Base-by-base conservation (phyloP, 2,329 filamentous ascomycete species). In the Coniochaeta ligniaria region DNA sequence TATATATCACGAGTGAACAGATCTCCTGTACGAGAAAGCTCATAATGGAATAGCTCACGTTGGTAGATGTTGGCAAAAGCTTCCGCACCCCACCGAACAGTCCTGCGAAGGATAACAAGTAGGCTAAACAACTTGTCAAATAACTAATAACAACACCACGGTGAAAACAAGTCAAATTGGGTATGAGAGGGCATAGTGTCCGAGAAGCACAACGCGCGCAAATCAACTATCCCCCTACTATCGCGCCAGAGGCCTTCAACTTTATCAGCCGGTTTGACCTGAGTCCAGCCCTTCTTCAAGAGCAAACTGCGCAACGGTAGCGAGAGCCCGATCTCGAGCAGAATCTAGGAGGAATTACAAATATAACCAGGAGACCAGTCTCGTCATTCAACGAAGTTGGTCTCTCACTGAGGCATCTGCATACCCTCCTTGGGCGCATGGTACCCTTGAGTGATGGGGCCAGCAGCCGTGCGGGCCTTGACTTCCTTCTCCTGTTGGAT, bases 401-500 rank as follows among this genome's bases (percentile, higher is more conserved):
- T 9, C 26, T 35, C 22, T 58, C 22, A 43, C 36, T 71, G 26
- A 52, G 47, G 47, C 47, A 52, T 52, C 22, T 52, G 47, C 72
- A 73, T 73, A 31, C 61, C 64, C 7, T 67, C 63, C 61, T 71
- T 69, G 12, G 67, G 58, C 26, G 56, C 35, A 61, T 72, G 67
- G 64, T 74, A 74, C 58, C 68, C 70, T 59, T 72, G 70, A 7
- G 56, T 55, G 47, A 64, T 38, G 43, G 68, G 66, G 5, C 20
- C 60, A 31, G 56, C 56, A 20, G 35, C 38, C 9, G 56, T 58
- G 20, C 56, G 35, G 5, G 54, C 57, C 60, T 69, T 66, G 54
- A 80, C 76, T 67, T 86, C 83, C 65, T 83, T 83, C 61, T 85
- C 82, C 60, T 85, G 77, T 73, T 87, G 84, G 63, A 85, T 76